phyloP scores from a whole-genome alignment of 2,329 filamentous ascomycete genomes.

The Fusarium globosum region DNA sequence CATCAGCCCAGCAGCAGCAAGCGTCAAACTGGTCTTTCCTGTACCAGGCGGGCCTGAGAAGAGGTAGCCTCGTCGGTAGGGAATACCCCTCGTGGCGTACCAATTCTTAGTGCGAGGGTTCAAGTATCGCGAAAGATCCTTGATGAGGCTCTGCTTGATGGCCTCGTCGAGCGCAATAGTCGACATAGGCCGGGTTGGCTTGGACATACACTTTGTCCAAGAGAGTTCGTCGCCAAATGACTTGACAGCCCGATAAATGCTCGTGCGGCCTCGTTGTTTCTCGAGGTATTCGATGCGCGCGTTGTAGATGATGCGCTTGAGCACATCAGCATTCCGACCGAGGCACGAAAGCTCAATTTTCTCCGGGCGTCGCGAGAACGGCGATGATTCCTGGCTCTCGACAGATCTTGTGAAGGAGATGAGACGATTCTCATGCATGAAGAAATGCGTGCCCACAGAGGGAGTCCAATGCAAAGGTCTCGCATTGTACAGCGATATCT shows the following conservation, averaged over 20 bases:
- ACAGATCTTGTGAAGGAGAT: slow-evolving; percentile 19
- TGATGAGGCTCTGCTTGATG: slow-evolving; percentile 26
- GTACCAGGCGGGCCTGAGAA: slow-evolving; percentile 37
- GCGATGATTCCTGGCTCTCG: background rate
- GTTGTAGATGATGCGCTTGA: slow-evolving; percentile 29
- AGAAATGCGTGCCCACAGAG: slow-evolving; percentile 26
- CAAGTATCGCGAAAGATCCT: slow-evolving; percentile 31
- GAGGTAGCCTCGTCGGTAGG: slow-evolving; percentile 37
- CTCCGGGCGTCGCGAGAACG: background rate
- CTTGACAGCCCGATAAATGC: slow-evolving; percentile 18
- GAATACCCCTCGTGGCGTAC: slow-evolving; percentile 36
- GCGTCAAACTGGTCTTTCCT: slow-evolving; percentile 33
- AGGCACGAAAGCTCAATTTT: slow-evolving; percentile 22
- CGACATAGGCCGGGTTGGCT: slow-evolving; percentile 27
- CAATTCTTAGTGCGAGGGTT: slow-evolving; percentile 29
- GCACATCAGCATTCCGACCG: slow-evolving; percentile 14
- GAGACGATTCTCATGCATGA: slow-evolving; percentile 13
- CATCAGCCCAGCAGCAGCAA: slow-evolving; percentile 29
- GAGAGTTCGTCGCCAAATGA: background rate
- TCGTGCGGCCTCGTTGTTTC: slow-evolving; percentile 25
- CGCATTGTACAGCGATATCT: slow-evolving; percentile 25
- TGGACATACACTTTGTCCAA: slow-evolving; percentile 32
- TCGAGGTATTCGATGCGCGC: slow-evolving; percentile 24
- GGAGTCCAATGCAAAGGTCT: slow-evolving; percentile 25
- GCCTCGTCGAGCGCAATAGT: slow-evolving; percentile 31